phyloP scores from a whole-genome alignment of 2,329 filamentous ascomycete genomes.

The Aspergillus quadricinctus region DNA sequence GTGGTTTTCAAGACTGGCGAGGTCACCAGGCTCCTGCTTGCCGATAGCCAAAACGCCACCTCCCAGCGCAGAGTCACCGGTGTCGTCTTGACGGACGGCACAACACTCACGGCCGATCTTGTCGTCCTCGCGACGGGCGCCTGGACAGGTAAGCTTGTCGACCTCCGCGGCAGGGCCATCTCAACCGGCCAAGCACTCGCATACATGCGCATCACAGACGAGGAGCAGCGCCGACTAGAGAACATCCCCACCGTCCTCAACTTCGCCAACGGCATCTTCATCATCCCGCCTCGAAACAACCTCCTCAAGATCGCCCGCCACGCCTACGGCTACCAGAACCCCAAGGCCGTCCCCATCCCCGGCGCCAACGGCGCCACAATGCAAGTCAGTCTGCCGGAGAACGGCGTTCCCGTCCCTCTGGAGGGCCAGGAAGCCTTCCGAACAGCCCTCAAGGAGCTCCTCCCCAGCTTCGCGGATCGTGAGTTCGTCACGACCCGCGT shows the following conservation, averaged over 20 bases:
- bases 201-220: constrained; percentile 69
- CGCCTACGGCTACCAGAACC: constrained; percentile 61
- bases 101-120: constrained; percentile 60
- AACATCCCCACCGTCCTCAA: constrained; percentile 61
- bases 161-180: constrained; percentile 69
- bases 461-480: constrained; percentile 57
- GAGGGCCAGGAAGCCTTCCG: constrained; percentile 62
- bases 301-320: constrained; percentile 68
- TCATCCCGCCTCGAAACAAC: constrained; percentile 50
- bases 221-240: constrained; percentile 63
- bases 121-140: constrained; percentile 80
- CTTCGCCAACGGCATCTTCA: constrained; percentile 49
- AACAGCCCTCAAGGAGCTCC: constrained; percentile 55
- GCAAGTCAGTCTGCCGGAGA: constrained; percentile 38
- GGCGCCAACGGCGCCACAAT: constrained; percentile 20
- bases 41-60: constrained; percentile 2
- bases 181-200: constrained; percentile 79
- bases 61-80: constrained; percentile 36
- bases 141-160: constrained; percentile 75
- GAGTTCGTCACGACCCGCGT: constrained; percentile 60
- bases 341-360: constrained; percentile 27
- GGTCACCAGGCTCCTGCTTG: constrained; percentile 33
- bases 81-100: constrained; percentile 48
- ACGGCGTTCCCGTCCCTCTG: constrained; percentile 35
- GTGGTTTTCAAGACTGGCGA: constrained; percentile 34